Evolutionary conservation across 148 eudicot genomes (phyloP).

Genomic region (Polygonum aviculare): DNA sequence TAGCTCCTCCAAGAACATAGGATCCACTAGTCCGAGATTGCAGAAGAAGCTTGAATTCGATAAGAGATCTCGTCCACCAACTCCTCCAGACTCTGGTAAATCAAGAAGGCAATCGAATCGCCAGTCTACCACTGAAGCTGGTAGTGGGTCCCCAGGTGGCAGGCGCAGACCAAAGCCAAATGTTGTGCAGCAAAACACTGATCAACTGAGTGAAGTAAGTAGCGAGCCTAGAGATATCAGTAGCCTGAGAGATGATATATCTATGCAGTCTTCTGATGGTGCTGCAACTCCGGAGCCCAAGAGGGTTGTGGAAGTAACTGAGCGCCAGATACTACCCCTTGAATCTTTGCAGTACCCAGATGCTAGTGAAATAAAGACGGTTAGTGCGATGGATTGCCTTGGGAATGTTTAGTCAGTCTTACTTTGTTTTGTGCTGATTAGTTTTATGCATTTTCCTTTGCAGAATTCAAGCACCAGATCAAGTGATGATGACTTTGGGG

Average conservation of each 20-base stretch:
- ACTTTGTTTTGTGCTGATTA: neutral
- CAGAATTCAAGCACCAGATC: slow-evolving; percentile 38
- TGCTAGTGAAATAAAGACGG: slow-evolving; percentile 28
- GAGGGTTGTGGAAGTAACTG: slow-evolving; percentile 24
- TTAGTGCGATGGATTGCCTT: slow-evolving; percentile 17
- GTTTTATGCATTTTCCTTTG: slow-evolving; percentile 6
- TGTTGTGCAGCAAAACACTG: slow-evolving; percentile 35
- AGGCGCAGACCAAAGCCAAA: slow-evolving; percentile 41
- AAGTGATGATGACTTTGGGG: slow-evolving; percentile 29
- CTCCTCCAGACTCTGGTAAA: slow-evolving; percentile 57
- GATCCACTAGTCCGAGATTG: slow-evolving; percentile 71
- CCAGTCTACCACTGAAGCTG: slow-evolving; percentile 38
- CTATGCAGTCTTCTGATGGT: slow-evolving; percentile 23
- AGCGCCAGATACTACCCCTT: slow-evolving; percentile 26
- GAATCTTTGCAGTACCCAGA: slow-evolving; percentile 21
- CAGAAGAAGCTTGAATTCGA: slow-evolving; percentile 67
- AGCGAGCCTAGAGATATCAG: slow-evolving; percentile 25
- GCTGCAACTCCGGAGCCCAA: slow-evolving; percentile 22
- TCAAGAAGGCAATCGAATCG: slow-evolving; percentile 41
- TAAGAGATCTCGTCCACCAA: slow-evolving; percentile 70
- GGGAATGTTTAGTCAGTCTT: neutral
- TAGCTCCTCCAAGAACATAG: slow-evolving; percentile 33
- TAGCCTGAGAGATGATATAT: slow-evolving; percentile 27
- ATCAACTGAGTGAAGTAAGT: slow-evolving; percentile 32
- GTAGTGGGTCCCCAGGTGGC: slow-evolving; percentile 43